phyloP scores from a whole-genome alignment of 768 basidiomycete species.

The Pulveroboletus sp. region DNA sequence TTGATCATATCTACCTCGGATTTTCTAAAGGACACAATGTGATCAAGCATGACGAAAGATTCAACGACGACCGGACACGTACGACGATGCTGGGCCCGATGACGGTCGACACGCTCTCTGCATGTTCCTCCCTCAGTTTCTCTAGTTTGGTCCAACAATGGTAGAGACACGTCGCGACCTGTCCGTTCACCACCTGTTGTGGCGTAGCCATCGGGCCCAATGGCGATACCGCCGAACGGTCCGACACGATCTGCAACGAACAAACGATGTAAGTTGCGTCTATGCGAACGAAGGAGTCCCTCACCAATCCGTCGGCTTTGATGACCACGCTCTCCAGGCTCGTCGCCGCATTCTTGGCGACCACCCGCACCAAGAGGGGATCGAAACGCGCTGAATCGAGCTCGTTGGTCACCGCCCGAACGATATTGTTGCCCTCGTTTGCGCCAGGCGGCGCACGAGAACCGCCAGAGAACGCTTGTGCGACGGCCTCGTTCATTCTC shows the following conservation, averaged over 20 bases:
- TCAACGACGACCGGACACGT: slow-evolving; percentile 13
- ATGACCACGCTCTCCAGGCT: slow-evolving; percentile 67
- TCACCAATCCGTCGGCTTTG: slow-evolving; percentile 65
- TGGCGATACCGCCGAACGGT: slow-evolving; percentile 67
- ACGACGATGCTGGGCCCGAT: slow-evolving; percentile 62
- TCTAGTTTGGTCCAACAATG: slow-evolving; percentile 25
- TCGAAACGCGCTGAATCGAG: slow-evolving; percentile 54
- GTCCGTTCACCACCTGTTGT: slow-evolving; percentile 74
- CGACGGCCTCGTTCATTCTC: slow-evolving; percentile 79
- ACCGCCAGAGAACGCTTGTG: slow-evolving; percentile 70
- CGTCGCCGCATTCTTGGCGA: slow-evolving; percentile 68
- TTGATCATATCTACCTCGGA: slow-evolving; percentile 42
- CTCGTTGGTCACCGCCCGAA: slow-evolving; percentile 81
- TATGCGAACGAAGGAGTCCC: slow-evolving; percentile 19
- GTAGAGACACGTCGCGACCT: slow-evolving; percentile 66
- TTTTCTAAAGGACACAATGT: slow-evolving; percentile 19
- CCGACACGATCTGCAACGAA: slow-evolving; percentile 56
- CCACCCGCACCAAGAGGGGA: slow-evolving; percentile 74
- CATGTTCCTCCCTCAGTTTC: slow-evolving; percentile 23
- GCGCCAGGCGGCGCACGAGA: slow-evolving; percentile 65
- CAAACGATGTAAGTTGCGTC: neutral
- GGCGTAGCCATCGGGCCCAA: slow-evolving; percentile 74
- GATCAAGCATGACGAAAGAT: neutral
- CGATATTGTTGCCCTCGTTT: slow-evolving; percentile 72
- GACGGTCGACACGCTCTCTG: slow-evolving; percentile 43